Base-by-base conservation (phyloP, 75 land plant genomes). In the Cunninghamia lanceolata region DNA sequence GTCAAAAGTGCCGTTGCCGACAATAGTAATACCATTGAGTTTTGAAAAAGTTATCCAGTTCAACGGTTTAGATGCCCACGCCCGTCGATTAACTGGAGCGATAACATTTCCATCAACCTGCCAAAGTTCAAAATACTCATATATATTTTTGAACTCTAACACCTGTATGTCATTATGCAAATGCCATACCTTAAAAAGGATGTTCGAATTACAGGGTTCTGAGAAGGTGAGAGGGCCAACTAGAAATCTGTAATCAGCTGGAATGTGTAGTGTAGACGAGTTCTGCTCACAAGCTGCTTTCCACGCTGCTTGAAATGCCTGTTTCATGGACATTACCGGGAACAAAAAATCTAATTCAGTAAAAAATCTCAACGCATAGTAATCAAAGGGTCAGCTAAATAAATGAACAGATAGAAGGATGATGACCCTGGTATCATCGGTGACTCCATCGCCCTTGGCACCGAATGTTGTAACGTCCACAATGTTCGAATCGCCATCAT, bases 291-390 rank as follows among this genome's bases (percentile, higher is more conserved):
- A 94, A 0, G 95, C 94, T 35, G 90, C 88, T 85, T 85, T 40
- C 97, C 97, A 96, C 76, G 97, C 96, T 38, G 87, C 88, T 86
- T 75, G 43, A 86, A 96, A 84, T 87, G 97, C 97, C 95, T 94
- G 90, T 75, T 54, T 3, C 53, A 83, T 83, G 15, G 4, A 43
- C 19, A 34, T 46, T 16, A 83, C 15, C 16, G 6, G 0, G n/a
- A n/a, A n/a, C n/a, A n/a, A n/a, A n/a, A n/a, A n/a, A n/a, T n/a
- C n/a, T n/a, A n/a, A 21, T 34, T 47, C 84, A 46, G 14, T 13
- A 0, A 28, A 11, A 34, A 21, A 50, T 1, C 15, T 83, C 84
- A n/a, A 14, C 50, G 1, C 10, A 0, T 10, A 46, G 2, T 0
- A 7, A 8, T 3, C 0, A 43, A 43, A 6, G 0, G 7, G 38